A percentile compares a stretch with the other conserved stretches of the same genome.
Conservation (phyloP, 345 rosid genomes). For the Mercurialis annua region DNA sequence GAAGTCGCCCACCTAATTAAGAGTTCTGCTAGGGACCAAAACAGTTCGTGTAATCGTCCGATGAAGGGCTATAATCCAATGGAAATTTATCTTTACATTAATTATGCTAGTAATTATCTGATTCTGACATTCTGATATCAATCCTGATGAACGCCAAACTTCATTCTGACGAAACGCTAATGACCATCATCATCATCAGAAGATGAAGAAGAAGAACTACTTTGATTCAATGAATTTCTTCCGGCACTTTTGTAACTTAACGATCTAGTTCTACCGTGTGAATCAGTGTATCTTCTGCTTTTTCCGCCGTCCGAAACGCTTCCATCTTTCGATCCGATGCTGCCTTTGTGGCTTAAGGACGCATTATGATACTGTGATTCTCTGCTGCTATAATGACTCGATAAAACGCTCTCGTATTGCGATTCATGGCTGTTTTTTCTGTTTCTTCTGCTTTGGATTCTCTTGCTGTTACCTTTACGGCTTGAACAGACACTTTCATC, state of each 20-base stretch:
- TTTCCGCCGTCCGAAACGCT: not conserved
- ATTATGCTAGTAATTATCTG: not conserved
- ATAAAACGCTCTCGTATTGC: conserved; percentile 3
- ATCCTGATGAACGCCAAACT: not conserved
- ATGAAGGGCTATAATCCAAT: no score
- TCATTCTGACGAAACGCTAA: not conserved
- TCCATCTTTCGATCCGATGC: not conserved
- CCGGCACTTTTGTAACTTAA: not conserved
- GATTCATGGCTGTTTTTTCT: not conserved
- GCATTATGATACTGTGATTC: not conserved
- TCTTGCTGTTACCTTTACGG: not conserved
- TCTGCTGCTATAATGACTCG: not conserved
- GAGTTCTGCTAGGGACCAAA: not conserved
- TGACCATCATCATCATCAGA: not conserved
- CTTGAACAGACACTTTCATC: not conserved
- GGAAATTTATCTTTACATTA: no score
- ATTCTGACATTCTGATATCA: not conserved
- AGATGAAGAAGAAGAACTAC: no score
- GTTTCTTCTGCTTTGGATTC: not conserved
- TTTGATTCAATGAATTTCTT: not conserved
- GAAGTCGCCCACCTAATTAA: not conserved
- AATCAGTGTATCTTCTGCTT: not conserved
- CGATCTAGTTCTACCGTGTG: not conserved
- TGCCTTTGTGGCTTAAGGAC: not conserved
- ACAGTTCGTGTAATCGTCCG: not conserved